Evolutionary conservation across 2,329 filamentous ascomycete species (phyloP), one percentile per base, ranked within the genome.

Genomic region (Zymoseptoria passerinii): DNA sequence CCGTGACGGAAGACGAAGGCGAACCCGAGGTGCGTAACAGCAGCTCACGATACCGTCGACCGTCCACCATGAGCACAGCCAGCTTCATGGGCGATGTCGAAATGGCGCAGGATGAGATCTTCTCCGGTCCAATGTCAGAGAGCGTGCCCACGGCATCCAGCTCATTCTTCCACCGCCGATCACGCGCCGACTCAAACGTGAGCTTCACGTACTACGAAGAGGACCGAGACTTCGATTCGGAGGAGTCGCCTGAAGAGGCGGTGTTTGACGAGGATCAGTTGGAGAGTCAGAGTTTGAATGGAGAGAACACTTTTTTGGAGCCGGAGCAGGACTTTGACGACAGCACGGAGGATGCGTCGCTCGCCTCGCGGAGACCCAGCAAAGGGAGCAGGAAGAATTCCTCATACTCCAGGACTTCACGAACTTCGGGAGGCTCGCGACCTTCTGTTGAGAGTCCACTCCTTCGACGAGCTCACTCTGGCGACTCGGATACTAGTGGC

Each of bases 91-190:
- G 90, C 65, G 90, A 96, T 74, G 92, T 97, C n/a, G 92, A 96
- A 73, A 97, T 99, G 94, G 92, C 94, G 19, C 90, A 95, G 54
- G 90, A 96, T 72, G 92, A 97, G 81, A 83, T 95, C 52, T 99
- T 92, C 75, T 87, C 92, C 23, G 94, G 94, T 6, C 94, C 92
- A 6, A 86, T 96, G 69, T 92, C 91, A 56, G 94, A 99, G 76
- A 96, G 91, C 70, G 83, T 99, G n/a, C 94, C 94, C 1, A 94
- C 90, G 9, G 96, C 92, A 70, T 81, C 92, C 40, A 91, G 90
- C n/a, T 88, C 90, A 29, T 99, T 99, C 72, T 86, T 85, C 52
- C 92, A 96, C 73, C 89, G 90, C 60, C 84, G 91, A 60, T 79
- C 80, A 44, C 85, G 92, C 67, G 86, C 90, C 65, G 89, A 92